Percentiles rank a stretch among this genome's conserved stretches.
These are phyloP conservation scores for Hygrophorus pudorinus DNA, from an alignment of 768 basidiomycete genomes.

Conservation along the genomic window DNA sequence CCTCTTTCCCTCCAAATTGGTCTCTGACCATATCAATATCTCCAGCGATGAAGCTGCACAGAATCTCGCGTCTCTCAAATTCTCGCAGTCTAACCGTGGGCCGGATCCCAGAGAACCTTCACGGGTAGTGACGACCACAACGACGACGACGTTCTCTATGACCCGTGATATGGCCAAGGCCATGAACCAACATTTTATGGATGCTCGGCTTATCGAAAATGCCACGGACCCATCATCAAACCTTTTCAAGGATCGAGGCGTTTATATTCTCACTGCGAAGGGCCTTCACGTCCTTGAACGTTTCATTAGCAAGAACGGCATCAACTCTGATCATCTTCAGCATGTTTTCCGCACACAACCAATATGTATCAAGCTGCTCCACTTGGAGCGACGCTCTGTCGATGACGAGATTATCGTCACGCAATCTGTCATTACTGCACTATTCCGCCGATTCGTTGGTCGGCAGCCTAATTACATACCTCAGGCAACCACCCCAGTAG, in stretches of 20 bases:
- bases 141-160: conserved; percentile 99
- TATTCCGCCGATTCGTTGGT: conserved; percentile 94
- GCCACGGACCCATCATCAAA: conserved; percentile 82
- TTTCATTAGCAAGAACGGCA: conserved; percentile 99
- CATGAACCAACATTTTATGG: conserved; percentile 99
- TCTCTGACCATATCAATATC: conserved; percentile 5
- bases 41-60: conserved; percentile 86
- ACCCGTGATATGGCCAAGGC: conserved; percentile 99
- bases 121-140: conserved; percentile 97
- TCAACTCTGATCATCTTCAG: conserved; percentile 87
- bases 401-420: conserved; percentile 99
- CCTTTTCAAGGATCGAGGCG: conserved; percentile 95
- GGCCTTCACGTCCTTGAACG: conserved; percentile 97
- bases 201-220: conserved; percentile 95
- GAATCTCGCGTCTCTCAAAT: conserved; percentile 92
- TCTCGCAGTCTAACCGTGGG: conserved; percentile 97
- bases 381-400: conserved; percentile 83
- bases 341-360: conserved; percentile 86
- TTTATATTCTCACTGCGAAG: conserved; percentile 93
- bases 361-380: conserved; percentile 94
- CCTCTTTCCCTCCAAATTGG: conserved; percentile 9
- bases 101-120: conserved; percentile 97
- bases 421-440: conserved; percentile 84
- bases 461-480: conserved; percentile 72
- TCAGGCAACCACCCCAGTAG: conserved; percentile 35